Conservation (phyloP, 73 alveolate species). For the Paramecium bursaria region DNA sequence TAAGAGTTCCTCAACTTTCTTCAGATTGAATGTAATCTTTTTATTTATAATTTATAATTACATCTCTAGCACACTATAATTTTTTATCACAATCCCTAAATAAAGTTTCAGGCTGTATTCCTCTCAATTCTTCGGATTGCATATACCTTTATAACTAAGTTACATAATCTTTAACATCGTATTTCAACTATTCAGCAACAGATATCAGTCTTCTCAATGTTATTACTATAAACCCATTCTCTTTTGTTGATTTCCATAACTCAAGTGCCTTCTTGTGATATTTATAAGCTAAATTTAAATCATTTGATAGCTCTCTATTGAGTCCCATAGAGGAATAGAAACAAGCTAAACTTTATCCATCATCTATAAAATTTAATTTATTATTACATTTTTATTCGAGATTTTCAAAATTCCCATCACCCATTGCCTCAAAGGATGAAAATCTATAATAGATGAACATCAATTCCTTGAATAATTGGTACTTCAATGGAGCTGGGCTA, state of each 20-base stretch:
- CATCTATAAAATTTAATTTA: conserved; percentile 52
- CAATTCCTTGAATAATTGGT: conserved; percentile 46
- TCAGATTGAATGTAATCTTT: neutral
- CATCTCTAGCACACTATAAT: conserved; percentile 65
- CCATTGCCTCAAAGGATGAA: conserved; percentile 64
- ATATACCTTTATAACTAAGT: neutral
- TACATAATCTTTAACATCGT: conserved; percentile 3
- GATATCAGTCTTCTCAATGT: conserved; percentile 37
- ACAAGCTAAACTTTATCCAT: conserved; percentile 59
- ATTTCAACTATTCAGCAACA: neutral
- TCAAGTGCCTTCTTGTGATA: conserved; percentile 63
- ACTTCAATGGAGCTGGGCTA: conserved; percentile 40
- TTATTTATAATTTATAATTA: neutral
- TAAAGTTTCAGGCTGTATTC: conserved; percentile 59
- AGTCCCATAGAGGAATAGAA: conserved; percentile 65
- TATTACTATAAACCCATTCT: conserved; percentile 54
- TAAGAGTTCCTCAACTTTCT: neutral
- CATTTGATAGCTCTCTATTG: conserved; percentile 62
- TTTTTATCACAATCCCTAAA: conserved; percentile 66
- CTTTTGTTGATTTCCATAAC: conserved; percentile 52
- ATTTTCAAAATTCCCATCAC: conserved; percentile 63
- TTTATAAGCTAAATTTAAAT: conserved; percentile 6
- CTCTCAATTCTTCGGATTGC: conserved; percentile 60
- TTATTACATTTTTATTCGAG: conserved; percentile 59
- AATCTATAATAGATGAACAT: conserved; percentile 62